Evolutionary conservation across 106 monocot genomes (phyloP).

Genomic region (Dioscorea alata): DNA sequence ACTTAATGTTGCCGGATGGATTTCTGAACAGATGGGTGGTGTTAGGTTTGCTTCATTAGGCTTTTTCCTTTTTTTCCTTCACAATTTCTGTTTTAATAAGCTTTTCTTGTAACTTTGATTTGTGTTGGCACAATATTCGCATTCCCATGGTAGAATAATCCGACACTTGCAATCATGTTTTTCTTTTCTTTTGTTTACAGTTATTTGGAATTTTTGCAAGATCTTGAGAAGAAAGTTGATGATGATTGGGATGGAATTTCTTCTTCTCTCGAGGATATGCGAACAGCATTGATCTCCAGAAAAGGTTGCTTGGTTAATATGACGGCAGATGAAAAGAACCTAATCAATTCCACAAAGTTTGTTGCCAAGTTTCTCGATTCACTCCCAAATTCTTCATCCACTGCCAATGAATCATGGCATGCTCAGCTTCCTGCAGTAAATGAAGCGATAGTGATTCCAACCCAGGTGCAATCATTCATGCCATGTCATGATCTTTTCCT

Average conservation of each 20-base stretch:
- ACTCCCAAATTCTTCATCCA: conserved; percentile 48
- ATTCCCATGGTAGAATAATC: too few species aligned
- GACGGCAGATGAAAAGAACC: conserved; percentile 80
- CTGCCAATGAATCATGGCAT: conserved; percentile 36
- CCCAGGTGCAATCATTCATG: conserved; percentile 52
- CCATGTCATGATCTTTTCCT: not conserved
- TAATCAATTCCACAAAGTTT: conserved; percentile 50
- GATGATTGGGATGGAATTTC: conserved; percentile 83
- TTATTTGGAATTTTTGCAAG: conserved; percentile 84
- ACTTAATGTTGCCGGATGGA: conserved; percentile 90
- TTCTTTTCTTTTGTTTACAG: conserved; percentile 23
- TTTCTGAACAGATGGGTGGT: conserved; percentile 94
- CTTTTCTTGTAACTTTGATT: too few species aligned
- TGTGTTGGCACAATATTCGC: too few species aligned
- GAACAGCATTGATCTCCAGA: conserved; percentile 57
- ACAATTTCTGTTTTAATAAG: too few species aligned
- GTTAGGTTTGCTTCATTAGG: conserved; percentile 43
- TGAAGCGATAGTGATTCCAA: conserved; percentile 95
- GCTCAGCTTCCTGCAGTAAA: conserved; percentile 46
- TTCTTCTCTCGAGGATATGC: conserved; percentile 85
- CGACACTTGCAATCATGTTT: too few species aligned
- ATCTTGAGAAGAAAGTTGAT: conserved; percentile 87
- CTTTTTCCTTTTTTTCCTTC: too few species aligned
- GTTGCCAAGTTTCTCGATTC: conserved; percentile 73
- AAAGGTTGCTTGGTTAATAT: conserved; percentile 84